These are phyloP conservation scores for Linanthus parryae DNA, from an alignment of 148 eudicot species.

Conservation along the genomic window DNA sequence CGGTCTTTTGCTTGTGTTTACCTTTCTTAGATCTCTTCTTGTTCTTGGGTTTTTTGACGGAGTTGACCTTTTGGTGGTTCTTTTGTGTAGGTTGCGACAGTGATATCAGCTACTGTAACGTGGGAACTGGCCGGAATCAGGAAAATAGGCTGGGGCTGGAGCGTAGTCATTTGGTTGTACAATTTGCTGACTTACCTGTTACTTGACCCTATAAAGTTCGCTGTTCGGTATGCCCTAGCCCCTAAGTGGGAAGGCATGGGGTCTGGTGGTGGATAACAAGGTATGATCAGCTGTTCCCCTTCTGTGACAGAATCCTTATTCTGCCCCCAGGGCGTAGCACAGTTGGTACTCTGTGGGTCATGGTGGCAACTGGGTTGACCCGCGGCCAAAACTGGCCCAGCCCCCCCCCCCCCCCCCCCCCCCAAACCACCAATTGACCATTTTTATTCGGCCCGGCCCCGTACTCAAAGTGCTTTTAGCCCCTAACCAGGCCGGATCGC, in stretches of 20 bases:
- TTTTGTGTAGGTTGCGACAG: conserved; percentile 39
- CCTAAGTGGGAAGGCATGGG: conserved; percentile 53
- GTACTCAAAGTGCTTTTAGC: too few relatives aligned
- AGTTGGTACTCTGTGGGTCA: too few relatives aligned
- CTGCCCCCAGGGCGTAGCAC: too few relatives aligned
- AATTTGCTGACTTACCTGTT: conserved; percentile 48
- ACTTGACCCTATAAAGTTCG: conserved; percentile 54
- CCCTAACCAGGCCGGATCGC: too few relatives aligned
- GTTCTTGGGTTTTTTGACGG: neutral
- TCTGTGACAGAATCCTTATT: too few relatives aligned
- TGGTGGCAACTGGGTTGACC: too few relatives aligned
- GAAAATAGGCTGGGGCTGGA: conserved; percentile 67
- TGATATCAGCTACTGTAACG: conserved; percentile 39
- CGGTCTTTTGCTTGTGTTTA: conserved; percentile 49
- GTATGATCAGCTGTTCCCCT: too few relatives aligned
- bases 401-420: too few relatives aligned
- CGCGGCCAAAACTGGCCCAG: too few relatives aligned
- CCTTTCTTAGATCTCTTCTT: conserved; percentile 17
- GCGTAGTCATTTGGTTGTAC: conserved; percentile 61
- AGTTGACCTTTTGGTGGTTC: neutral
- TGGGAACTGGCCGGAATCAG: conserved; percentile 58
- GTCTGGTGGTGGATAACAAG: conserved; percentile 29
- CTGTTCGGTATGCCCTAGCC: conserved; percentile 33
- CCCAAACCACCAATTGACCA: too few relatives aligned
- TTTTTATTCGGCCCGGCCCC: too few relatives aligned